Base-by-base conservation (phyloP, 2,329 filamentous ascomycete species). In the Colletotrichum aenigma region DNA sequence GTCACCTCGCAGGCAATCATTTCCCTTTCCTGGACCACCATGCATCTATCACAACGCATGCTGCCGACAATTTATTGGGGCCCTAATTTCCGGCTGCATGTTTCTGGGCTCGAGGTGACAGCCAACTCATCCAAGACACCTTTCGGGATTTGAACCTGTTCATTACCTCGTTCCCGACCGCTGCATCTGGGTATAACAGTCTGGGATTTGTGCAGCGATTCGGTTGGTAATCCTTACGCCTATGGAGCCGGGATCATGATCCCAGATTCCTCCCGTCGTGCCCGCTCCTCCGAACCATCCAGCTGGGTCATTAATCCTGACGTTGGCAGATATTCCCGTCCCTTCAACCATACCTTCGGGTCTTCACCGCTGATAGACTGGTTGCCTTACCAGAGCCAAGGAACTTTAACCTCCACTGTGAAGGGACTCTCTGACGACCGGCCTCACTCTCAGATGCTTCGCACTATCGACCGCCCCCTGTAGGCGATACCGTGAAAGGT, bases 281-380 rank as follows among this genome's bases (percentile, higher is more conserved):
- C 69, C 62, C 62, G 62, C 64, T 48, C 56, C 73, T 73, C 69
- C 62, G 43, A 67, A 75, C 73, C 73, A 48, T 56, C 32, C 69
- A 56, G 73, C 32, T 73, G 69, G 73, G 64, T 66, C 61, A 24
- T 62, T 18, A 21, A 65, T 21, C 28, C 26, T 64, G 21, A 32
- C n/a, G 34, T 56, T 64, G 32, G 28, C 56, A 64, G 36, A 66
- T 12, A 26, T 26, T 34, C 34, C 28, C 28, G 18, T 15, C 21
- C 43, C 18, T 30, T 8, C 24, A 38, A 26, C 55, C 60, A 24
- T 56, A 15, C 8, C 28, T 69, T 60, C 18, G 36, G 32, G 65
- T n/a, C 21, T 52, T 36, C 48, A 56, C 65, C 32, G 66, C 55
- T 15, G 66, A 60, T 61, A 32, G 32, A 21, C 15, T 28, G 24